A percentile compares a stretch with the other conserved stretches of the same genome.
phyloP scores from a whole-genome alignment of 192 early-diverging fungal species.

The Coemansia sp. region DNA sequence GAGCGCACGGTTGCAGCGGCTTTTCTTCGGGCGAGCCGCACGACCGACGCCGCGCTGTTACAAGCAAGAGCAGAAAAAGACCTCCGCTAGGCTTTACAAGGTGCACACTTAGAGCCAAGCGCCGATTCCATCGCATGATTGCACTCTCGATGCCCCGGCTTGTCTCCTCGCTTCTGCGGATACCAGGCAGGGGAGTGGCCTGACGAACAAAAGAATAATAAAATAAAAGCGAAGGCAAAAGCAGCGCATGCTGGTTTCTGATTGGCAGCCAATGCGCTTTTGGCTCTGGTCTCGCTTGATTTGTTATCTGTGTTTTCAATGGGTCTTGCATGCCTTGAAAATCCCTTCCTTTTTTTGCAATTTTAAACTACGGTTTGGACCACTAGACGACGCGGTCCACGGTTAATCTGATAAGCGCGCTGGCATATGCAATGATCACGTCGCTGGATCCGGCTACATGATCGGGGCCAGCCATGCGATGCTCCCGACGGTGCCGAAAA shows the following conservation, averaged over 20 bases:
- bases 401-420: constrained; percentile 2
- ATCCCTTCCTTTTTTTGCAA: background rate
- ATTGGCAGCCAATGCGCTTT: background rate
- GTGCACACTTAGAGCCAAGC: no score
- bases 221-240: no score
- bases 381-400: background rate
- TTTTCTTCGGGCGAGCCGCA: no score
- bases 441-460: background rate
- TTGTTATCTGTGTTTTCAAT: background rate
- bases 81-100: no score
- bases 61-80: no score
- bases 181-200: no score
- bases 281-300: no score
- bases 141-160: background rate
- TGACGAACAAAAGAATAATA: background rate
- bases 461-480: constrained; percentile 20
- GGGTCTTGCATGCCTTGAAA: background rate
- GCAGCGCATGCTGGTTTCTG: background rate
- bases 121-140: background rate
- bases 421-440: background rate
- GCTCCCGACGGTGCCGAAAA: constrained; percentile 22
- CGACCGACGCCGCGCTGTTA: no score
- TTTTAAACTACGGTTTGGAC: background rate
- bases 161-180: no score
- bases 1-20: background rate